Percentiles rank a stretch among this genome's conserved stretches.
phyloP scores from a whole-genome alignment of 2,329 filamentous ascomycete species.

The Salinomyces thailandicus region DNA sequence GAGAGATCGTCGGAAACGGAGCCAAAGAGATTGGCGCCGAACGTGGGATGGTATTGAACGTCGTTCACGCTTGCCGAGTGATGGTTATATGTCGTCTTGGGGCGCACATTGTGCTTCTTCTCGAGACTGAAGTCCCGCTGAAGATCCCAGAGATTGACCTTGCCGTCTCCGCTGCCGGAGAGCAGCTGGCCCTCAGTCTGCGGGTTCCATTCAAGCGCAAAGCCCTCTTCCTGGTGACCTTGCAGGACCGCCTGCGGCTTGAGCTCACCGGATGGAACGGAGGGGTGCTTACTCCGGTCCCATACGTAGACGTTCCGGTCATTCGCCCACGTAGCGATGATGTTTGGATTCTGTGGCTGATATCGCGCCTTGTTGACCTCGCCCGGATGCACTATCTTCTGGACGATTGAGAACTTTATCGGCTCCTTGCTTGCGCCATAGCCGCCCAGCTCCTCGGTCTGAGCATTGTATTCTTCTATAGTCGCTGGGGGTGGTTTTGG shows the following conservation, averaged over 20 bases:
- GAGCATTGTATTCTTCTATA: slow-evolving; percentile 78
- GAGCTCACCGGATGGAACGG: slow-evolving; percentile 52
- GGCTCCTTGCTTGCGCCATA: slow-evolving; percentile 69
- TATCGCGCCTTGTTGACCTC: slow-evolving; percentile 99
- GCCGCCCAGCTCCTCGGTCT: slow-evolving; percentile 85
- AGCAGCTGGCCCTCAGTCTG: slow-evolving; percentile 70
- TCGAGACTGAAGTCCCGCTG: slow-evolving; percentile 57
- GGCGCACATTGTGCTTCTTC: slow-evolving; percentile 59
- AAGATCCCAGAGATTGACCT: slow-evolving; percentile 87
- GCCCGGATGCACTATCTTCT: slow-evolving; percentile 91
- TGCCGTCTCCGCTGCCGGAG: slow-evolving; percentile 85
- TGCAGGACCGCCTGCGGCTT: slow-evolving; percentile 75
- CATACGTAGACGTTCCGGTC: slow-evolving; percentile 86
- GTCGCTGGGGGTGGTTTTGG: slow-evolving; percentile 67
- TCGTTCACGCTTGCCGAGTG: slow-evolving; percentile 92
- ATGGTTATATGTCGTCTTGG: slow-evolving; percentile 68
- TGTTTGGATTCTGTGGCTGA: slow-evolving; percentile 91
- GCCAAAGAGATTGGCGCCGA: slow-evolving; percentile 67
- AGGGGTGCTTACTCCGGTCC: slow-evolving; percentile 87
- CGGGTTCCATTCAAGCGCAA: slow-evolving; percentile 86
- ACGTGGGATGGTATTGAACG: slow-evolving; percentile 85
- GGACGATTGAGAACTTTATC: slow-evolving; percentile 82
- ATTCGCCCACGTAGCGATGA: slow-evolving; percentile 86
- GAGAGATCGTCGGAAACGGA: slow-evolving; percentile 93
- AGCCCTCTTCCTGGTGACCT: slow-evolving; percentile 82